Conservation (phyloP, 345 rosid genomes). For the Eucalyptus sideroxylon region DNA sequence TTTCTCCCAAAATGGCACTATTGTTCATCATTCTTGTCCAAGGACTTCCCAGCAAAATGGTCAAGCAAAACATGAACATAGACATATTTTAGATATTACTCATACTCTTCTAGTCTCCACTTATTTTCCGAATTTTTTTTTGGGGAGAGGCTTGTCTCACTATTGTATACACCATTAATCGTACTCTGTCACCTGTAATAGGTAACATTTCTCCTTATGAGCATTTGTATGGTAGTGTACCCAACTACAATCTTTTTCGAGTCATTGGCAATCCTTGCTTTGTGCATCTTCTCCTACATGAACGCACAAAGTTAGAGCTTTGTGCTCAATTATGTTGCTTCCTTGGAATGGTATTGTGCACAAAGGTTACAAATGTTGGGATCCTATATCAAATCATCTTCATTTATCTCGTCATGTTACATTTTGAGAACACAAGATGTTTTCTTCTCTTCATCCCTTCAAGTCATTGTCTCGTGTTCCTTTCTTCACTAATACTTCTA, state of each 20-base stretch:
- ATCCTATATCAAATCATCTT: not conserved
- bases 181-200: accelerated
- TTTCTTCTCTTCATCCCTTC: not conserved
- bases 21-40: not conserved
- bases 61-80: not conserved
- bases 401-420: not conserved
- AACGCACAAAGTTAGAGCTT: not conserved
- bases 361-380: not conserved
- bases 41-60: not conserved
- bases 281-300: not conserved
- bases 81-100: not conserved
- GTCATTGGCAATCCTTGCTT: not conserved
- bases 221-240: not conserved
- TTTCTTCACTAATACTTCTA: too few species aligned
- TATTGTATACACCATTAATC: not conserved
- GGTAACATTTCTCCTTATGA: not conserved
- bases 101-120: not conserved
- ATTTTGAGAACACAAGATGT: not conserved
- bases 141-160: not conserved
- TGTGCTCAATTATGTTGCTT: not conserved
- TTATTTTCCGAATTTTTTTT: not conserved
- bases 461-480: not conserved
- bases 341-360: not conserved
- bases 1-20: not conserved
- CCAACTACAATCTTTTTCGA: not conserved